Conservation (phyloP, 768 basidiomycete species). For the Suillus americanus region DNA sequence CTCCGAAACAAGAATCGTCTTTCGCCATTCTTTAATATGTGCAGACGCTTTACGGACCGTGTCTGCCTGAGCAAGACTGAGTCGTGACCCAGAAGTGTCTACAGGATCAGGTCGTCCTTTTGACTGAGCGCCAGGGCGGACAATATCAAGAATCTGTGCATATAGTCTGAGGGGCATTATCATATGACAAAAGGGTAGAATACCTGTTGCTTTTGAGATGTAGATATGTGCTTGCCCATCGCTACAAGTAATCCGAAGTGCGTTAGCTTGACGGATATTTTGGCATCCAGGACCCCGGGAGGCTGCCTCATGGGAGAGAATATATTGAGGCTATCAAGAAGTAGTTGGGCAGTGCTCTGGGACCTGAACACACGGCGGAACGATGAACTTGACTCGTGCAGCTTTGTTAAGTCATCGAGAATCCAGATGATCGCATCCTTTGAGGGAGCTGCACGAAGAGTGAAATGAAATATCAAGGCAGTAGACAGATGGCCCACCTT, state of each 20-base stretch:
- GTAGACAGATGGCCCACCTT: neutral
- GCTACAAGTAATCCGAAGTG: conserved; percentile 71
- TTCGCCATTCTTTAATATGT: conserved; percentile 72
- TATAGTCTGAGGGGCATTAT: neutral
- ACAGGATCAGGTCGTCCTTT: neutral
- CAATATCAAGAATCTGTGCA: conserved; percentile 56
- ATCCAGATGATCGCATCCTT: conserved; percentile 31
- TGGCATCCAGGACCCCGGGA: conserved; percentile 7
- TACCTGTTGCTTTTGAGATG: conserved; percentile 75
- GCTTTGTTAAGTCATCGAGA: conserved; percentile 64
- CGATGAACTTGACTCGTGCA: conserved; percentile 61
- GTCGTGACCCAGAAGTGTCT: conserved; percentile 12
- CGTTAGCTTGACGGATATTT: conserved; percentile 63
- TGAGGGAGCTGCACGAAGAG: conserved; percentile 21
- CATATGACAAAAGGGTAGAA: neutral
- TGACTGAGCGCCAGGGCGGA: conserved; percentile 35
- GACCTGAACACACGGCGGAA: conserved; percentile 77
- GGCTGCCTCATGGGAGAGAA: conserved; percentile 32
- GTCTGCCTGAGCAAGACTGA: conserved; percentile 24
- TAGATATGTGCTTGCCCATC: conserved; percentile 58
- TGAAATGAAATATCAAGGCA: neutral
- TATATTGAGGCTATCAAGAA: conserved; percentile 60
- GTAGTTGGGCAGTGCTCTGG: conserved; percentile 64
- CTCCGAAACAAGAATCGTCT: conserved; percentile 66
- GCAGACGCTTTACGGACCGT: conserved; percentile 60